phyloP scores from a whole-genome alignment of 2,329 filamentous ascomycete species.

The Incumbomyces delicatus region DNA sequence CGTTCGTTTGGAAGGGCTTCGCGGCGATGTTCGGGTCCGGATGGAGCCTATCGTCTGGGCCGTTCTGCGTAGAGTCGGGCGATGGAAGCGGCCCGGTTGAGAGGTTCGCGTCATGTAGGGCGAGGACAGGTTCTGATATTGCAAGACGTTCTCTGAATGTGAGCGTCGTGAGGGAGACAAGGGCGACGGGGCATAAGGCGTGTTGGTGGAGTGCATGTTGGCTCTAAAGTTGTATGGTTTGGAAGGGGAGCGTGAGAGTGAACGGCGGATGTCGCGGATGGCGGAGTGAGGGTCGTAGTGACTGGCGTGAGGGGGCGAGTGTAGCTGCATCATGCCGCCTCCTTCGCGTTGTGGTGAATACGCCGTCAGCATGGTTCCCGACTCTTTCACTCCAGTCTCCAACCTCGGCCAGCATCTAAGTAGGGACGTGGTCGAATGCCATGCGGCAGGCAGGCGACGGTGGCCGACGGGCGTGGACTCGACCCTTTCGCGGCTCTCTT shows the following conservation, averaged over 20 bases:
- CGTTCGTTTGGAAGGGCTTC: slow-evolving; percentile 70
- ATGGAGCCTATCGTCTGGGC: slow-evolving; percentile 28
- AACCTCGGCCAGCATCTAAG: not conserved
- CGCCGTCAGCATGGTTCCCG: slow-evolving; percentile 33
- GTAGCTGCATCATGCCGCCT: slow-evolving; percentile 73
- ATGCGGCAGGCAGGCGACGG: not conserved
- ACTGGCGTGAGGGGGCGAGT: slow-evolving; percentile 69
- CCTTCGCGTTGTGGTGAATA: slow-evolving; percentile 41
- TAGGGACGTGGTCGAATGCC: not conserved
- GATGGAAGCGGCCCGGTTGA: slow-evolving; percentile 53
- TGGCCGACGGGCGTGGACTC: no score
- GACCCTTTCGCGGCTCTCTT: no score
- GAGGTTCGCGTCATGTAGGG: slow-evolving; percentile 56
- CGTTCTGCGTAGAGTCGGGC: slow-evolving; percentile 33
- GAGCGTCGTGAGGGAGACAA: slow-evolving; percentile 50
- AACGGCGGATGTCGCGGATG: slow-evolving; percentile 74
- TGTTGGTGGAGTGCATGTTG: slow-evolving; percentile 41
- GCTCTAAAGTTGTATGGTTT: slow-evolving; percentile 50
- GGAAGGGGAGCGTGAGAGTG: slow-evolving; percentile 86
- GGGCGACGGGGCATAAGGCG: slow-evolving; percentile 41
- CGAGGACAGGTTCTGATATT: slow-evolving; percentile 36
- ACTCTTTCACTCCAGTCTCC: slow-evolving; percentile 8
- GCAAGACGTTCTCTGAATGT: slow-evolving; percentile 44
- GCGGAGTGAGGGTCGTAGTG: slow-evolving; percentile 74
- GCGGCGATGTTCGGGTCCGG: slow-evolving; percentile 61